Base-by-base conservation (phyloP, 2,329 filamentous ascomycete species). In the Alternaria triticina region DNA sequence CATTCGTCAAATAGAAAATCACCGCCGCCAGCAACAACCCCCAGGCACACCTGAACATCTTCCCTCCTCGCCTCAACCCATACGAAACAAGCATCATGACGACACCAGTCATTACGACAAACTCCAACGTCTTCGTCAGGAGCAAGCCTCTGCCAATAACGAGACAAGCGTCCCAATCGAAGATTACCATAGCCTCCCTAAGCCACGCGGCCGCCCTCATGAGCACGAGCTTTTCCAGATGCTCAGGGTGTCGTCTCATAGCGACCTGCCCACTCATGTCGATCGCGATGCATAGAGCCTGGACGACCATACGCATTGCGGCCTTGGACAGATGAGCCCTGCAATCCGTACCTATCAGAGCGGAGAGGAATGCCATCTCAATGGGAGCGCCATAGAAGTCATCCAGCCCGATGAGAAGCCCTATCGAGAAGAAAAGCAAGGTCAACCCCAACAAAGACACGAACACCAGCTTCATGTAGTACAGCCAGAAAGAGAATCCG, bases 81-180 rank as follows among this genome's bases (percentile, higher is more conserved):
- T 40, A 40, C 15, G 36, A 40, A 40, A 40, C 3, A 11, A 40
- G 36, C n/a, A 40, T 6, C 36, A 0, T 6, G 1, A 40, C 1
- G 36, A 1, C n/a, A 17, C 0, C 36, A 40, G 36, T 1, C 36
- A 40, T 40, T 40, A 40, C 36, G 1, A 40, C 0, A 11, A 40
- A 40, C 1, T 40, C 36, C n/a, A 40, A 40, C 15, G 36, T 40
- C 36, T 40, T 40, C 2, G 1, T 17, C 33, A 40, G 1, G 5
- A 40, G 0, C 8, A n/a, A 40, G 4, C 4, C 2, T 0, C 15
- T 3, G 8, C 15, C 33, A 1, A 36, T 2, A 40, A 40, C 10
- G 0, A 40, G 15, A 2, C 4, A 17, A 40, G n/a, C 36, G 1
- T 17, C 36, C 0, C 36, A 40, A 2, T 3, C 5, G 1, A 40